phyloP scores from a whole-genome alignment of 2,329 filamentous ascomycete species.

The Pseudocercospora vitis region DNA sequence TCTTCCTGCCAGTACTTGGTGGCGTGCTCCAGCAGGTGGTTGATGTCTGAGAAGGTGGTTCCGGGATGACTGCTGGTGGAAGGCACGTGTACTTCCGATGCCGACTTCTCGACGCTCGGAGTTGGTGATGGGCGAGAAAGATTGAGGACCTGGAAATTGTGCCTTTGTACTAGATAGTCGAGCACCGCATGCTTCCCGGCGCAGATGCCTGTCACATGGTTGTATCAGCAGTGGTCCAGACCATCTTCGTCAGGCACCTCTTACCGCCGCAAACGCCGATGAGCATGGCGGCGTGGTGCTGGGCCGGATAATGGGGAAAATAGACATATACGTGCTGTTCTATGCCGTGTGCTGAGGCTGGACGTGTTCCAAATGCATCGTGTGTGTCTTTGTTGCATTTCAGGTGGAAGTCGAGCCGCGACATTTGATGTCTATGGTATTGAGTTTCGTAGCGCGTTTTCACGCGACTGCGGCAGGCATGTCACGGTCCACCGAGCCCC shows the following conservation, averaged over 20 bases:
- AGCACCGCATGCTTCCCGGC: conserved; percentile 89
- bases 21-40: conserved; percentile 76
- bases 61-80: conserved; percentile 22
- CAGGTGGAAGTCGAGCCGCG: too few species aligned
- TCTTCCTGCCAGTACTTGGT: conserved; percentile 79
- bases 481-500: too few species aligned
- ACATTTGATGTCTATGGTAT: too few species aligned
- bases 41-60: conserved; percentile 58
- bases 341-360: too few species aligned
- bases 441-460: too few species aligned
- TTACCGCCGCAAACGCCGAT: conserved; percentile 74
- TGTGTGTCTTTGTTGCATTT: too few species aligned
- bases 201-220: conserved; percentile 80
- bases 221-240: not conserved
- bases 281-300: conserved; percentile 61
- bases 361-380: too few species aligned
- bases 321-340: too few species aligned
- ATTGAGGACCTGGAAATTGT: conserved; percentile 74
- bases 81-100: conserved; percentile 41
- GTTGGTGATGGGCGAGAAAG: conserved; percentile 49
- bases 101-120: conserved; percentile 46
- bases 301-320: too few species aligned
- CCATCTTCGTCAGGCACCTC: conserved; percentile 13
- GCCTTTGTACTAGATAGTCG: conserved; percentile 78
- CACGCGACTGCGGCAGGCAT: too few species aligned